Evolutionary conservation across 2,329 filamentous ascomycete species (phyloP).

Genomic region (Hortaea werneckii): DNA sequence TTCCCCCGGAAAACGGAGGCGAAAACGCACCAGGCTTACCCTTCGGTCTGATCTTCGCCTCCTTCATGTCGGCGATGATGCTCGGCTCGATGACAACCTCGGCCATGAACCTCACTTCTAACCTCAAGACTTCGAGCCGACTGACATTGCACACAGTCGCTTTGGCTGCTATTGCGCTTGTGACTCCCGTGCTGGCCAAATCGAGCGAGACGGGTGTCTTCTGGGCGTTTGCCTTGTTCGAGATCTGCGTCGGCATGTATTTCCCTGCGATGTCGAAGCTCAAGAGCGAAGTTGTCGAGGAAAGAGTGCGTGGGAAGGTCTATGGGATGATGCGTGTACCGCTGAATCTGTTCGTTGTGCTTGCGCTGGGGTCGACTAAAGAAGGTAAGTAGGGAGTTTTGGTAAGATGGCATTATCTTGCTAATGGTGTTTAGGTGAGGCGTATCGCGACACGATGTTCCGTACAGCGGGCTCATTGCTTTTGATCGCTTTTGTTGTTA

Average conservation of each 20-base stretch:
- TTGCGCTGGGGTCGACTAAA: not conserved
- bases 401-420: no score
- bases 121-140: no score
- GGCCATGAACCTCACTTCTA: no score
- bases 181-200: not conserved
- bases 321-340: not conserved
- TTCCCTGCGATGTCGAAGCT: not conserved
- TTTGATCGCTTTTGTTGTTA: not conserved
- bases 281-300: not conserved
- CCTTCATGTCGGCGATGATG: not conserved
- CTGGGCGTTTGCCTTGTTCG: not conserved
- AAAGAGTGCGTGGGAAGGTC: not conserved
- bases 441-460: not conserved
- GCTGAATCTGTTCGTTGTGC: not conserved
- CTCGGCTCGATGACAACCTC: no score
- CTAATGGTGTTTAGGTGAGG: not conserved
- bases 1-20: not conserved
- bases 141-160: no score
- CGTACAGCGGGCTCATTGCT: not conserved
- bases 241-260: not conserved
- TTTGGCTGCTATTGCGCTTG: not conserved
- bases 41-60: not conserved
- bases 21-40: no score
- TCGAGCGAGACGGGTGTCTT: not conserved
- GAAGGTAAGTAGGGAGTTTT: not conserved